phyloP scores from a whole-genome alignment of 345 rosid species.

The Heritiera littoralis region DNA sequence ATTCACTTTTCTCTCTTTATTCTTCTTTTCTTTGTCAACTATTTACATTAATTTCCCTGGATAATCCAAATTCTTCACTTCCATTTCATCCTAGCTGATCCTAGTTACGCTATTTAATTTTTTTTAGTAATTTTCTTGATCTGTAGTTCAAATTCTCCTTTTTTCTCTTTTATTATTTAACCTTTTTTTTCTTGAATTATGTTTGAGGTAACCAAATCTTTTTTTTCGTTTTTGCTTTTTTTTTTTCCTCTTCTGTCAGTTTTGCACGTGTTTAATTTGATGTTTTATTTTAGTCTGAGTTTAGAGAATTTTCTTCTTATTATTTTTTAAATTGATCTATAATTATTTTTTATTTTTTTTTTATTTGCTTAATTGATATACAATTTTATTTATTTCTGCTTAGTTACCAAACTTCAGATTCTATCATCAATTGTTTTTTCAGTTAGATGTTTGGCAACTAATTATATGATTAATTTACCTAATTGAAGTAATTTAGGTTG shows the following conservation, averaged over 20 bases:
- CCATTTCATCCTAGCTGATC: conserved; percentile 1
- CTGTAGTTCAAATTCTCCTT: conserved; percentile 16
- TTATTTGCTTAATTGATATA: neutral
- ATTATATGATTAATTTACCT: neutral
- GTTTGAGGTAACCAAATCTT: neutral
- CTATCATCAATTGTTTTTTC: neutral
- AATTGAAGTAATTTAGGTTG: conserved; percentile 11
- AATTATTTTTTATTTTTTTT: neutral
- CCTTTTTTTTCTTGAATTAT: neutral
- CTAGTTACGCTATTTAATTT: neutral
- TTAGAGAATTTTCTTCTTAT: neutral
- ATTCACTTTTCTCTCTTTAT: conserved; percentile 14
- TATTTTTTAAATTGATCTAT: neutral
- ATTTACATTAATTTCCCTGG: neutral
- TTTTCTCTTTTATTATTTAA: neutral
- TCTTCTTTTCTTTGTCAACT: neutral
- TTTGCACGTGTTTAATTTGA: neutral
- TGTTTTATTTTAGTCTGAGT: neutral
- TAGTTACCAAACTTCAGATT: neutral
- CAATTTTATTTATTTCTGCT: neutral
- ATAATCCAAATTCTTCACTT: neutral
- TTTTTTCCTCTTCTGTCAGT: neutral
- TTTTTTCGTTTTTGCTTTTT: neutral
- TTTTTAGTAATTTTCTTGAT: neutral
- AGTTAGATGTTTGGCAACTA: neutral